Evolutionary conservation across 148 eudicot species (phyloP).

Genomic region (Rhododendron griersonianum): DNA sequence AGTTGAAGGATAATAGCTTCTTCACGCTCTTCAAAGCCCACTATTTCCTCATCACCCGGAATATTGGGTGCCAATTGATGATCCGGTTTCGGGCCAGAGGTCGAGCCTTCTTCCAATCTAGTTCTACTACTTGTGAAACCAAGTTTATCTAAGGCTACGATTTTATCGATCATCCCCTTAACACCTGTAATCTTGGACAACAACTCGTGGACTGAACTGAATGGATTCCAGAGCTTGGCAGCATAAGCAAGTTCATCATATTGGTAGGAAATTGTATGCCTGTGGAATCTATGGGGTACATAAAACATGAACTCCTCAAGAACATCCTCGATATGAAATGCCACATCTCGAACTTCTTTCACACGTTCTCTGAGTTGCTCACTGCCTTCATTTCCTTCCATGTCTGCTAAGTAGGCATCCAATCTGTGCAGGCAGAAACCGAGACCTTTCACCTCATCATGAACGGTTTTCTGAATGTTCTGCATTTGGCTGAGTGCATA

Average conservation of each 20-base stretch:
- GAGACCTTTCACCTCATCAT: background rate
- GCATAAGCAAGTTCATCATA: background rate
- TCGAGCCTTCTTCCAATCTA: background rate
- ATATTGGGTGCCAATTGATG: background rate
- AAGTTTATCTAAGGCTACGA: background rate
- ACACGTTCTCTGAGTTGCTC: background rate
- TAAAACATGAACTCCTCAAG: constrained; percentile 14
- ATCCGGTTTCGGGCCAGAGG: too few species aligned
- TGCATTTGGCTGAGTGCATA: too few species aligned
- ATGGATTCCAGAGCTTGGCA: background rate
- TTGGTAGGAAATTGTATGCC: background rate
- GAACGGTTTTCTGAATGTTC: too few species aligned
- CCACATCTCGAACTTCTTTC: constrained; percentile 12
- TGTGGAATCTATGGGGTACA: background rate
- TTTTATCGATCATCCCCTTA: background rate
- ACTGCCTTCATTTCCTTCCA: background rate
- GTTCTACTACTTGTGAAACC: background rate
- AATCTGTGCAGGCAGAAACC: background rate
- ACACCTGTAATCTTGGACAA: background rate
- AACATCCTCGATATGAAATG: constrained; percentile 24
- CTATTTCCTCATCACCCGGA: background rate
- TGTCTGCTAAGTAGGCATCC: constrained; percentile 3
- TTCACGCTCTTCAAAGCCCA: constrained; percentile 12
- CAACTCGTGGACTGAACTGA: background rate
- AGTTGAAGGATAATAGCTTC: background rate